Evolutionary conservation across 1,284 basidiomycete species (phyloP).

Genomic region (Cystobasidiaceae sp.): DNA sequence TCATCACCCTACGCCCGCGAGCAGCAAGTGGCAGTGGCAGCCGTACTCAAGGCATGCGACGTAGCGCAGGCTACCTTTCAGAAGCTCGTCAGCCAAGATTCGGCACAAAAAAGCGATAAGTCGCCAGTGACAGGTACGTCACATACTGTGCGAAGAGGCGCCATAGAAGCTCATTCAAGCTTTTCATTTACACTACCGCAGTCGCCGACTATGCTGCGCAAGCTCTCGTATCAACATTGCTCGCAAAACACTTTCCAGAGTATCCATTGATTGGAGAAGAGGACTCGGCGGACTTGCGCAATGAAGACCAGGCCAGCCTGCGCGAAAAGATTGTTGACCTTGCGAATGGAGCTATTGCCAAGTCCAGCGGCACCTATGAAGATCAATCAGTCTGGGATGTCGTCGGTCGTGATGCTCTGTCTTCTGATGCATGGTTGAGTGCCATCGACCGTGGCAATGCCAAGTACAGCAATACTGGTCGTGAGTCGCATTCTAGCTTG

Average conservation of each 20-base stretch:
- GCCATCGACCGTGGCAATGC: constrained; percentile 82
- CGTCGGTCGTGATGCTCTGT: constrained; percentile 53
- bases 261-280: constrained; percentile 95
- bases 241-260: constrained; percentile 66
- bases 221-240: constrained; percentile 76
- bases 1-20: constrained; percentile 10
- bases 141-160: background rate
- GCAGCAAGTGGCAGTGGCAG: constrained; percentile 65
- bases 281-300: constrained; percentile 72
- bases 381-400: constrained; percentile 48
- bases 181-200: constrained; percentile 43
- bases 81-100: constrained; percentile 78
- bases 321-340: constrained; percentile 69
- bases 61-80: constrained; percentile 75
- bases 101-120: constrained; percentile 86
- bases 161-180: background rate
- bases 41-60: constrained; percentile 79
- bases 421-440: constrained; percentile 59
- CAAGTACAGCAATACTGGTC: constrained; percentile 67
- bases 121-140: constrained; percentile 84
- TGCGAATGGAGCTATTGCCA: constrained; percentile 69
- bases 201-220: constrained; percentile 89
- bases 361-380: constrained; percentile 44
- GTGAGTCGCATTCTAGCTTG: constrained; percentile 58
- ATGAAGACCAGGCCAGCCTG: constrained; percentile 51